Base-by-base conservation (phyloP, 1,284 basidiomycete genomes). In the Ceratobasidium sp. region DNA sequence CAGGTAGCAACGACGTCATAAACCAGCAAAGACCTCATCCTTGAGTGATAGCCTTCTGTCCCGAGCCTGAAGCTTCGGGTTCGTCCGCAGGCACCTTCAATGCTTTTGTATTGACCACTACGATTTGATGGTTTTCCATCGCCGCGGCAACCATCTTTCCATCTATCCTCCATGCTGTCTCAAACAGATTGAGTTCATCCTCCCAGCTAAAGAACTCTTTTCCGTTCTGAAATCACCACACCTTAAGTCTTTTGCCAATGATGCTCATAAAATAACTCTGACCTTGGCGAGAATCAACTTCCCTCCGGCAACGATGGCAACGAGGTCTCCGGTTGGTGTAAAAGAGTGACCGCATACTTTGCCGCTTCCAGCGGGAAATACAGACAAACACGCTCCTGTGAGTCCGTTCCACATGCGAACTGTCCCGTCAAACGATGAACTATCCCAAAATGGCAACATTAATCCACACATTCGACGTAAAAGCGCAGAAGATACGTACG, bases 321-420 rank as follows among this genome's bases (percentile, higher is more conserved):
- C 44, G 26, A 75, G 39, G 28, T 75, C 72, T 2, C 58, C 58
- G n/a, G 26, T 39, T 39, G 72, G 61, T 23, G 60, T 61, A n/a
- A 75, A 75, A 23, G 72, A 75, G n/a, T 75, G 72, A 3, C 72
- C 61, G 40, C 72, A 75, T 20, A 75, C 60, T 75, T 75, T 64
- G 44, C 72, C 61, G 20, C 60, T 51, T 75, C 72, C 72, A 3
- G 61, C 61, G 18, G 51, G 33, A 82, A 95, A 93, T 18, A 90
- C 86, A 80, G 89, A 87, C 42, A 94, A 83, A 83, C 94, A 95
- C 56, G 90, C 88, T 49, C 94, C 95, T 0, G 91, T 92, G 51
- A 89, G 88, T 12, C 91, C 90, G 83, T 96, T 91, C 94, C 94
- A 96, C 58, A 96, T 81, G 60, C 93, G 89, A 2, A 92, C 89